Percentiles rank a stretch among this genome's conserved stretches.
Evolutionary conservation across 164 flowering plant species (phyloP).

Genomic region (Paratinospora sagittata): DNA sequence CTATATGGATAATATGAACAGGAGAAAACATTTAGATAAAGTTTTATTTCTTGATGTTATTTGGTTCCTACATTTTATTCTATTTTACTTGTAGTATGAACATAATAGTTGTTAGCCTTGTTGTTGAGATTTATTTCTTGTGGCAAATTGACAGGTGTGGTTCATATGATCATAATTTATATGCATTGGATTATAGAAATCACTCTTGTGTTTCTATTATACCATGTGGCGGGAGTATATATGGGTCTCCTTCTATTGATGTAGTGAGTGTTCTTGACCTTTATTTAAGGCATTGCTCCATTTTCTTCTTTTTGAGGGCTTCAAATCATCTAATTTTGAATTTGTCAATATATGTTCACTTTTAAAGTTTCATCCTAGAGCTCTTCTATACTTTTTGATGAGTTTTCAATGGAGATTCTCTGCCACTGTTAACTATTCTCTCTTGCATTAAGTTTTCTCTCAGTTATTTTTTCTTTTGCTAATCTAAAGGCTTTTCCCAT

Average conservation of each 20-base stretch:
- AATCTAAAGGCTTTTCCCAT: too few species aligned
- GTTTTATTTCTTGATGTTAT: too few species aligned
- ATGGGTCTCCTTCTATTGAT: conserved; percentile 78
- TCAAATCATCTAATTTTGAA: background rate
- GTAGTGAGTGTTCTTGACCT: conserved; percentile 36
- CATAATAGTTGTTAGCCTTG: too few species aligned
- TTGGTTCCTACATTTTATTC: too few species aligned
- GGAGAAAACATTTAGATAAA: too few species aligned
- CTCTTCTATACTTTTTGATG: background rate
- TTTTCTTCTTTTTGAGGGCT: background rate
- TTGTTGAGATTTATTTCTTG: too few species aligned
- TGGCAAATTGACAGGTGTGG: conserved; percentile 66
- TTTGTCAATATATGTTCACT: background rate
- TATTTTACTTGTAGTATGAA: too few species aligned
- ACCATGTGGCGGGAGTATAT: conserved; percentile 85
- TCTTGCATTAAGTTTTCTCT: too few species aligned
- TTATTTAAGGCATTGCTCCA: background rate
- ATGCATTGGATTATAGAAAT: conserved; percentile 72
- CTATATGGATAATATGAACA: too few species aligned
- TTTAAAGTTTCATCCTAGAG: background rate
- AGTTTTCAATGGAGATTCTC: background rate
- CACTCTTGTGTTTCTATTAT: conserved; percentile 53
- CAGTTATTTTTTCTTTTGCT: too few species aligned
- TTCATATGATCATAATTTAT: conserved; percentile 75
- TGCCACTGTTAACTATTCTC: too few species aligned